Percentiles rank a stretch among this genome's conserved stretches.
Conservation (phyloP, 2,329 filamentous ascomycete species). For the Penicillium rolfsii region DNA sequence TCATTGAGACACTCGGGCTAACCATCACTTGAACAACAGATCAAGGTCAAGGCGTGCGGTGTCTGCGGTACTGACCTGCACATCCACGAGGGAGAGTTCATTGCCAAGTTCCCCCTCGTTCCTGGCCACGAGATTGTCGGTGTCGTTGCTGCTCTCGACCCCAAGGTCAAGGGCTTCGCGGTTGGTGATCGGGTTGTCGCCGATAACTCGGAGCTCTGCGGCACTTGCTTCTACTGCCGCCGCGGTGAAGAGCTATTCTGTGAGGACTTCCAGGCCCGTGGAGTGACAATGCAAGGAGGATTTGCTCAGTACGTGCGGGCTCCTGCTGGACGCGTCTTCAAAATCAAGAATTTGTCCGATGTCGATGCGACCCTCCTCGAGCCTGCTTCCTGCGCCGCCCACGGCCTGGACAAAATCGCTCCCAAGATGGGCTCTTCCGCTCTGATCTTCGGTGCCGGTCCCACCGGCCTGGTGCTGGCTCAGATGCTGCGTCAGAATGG, state of each 20-base stretch:
- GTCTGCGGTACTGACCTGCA: constrained; percentile 61
- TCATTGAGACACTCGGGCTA: not conserved
- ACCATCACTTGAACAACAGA: constrained; percentile 10
- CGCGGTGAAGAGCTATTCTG: constrained; percentile 69
- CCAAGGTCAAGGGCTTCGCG: constrained; percentile 61
- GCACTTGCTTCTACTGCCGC: constrained; percentile 73
- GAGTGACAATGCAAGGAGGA: constrained; percentile 62
- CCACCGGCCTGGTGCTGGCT: constrained; percentile 67
- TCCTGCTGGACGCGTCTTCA: constrained; percentile 64
- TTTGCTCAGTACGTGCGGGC: constrained; percentile 70
- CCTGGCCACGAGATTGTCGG: constrained; percentile 71
- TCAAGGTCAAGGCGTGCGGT: constrained; percentile 68
- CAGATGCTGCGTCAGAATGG: constrained; percentile 68
- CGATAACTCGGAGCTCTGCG: constrained; percentile 63
- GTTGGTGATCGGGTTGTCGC: constrained; percentile 66
- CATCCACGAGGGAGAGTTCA: constrained; percentile 68
- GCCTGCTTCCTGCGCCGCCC: constrained; percentile 71
- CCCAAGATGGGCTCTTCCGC: constrained; percentile 67
- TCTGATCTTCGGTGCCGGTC: constrained; percentile 70
- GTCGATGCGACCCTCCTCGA: constrained; percentile 72
- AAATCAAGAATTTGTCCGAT: constrained; percentile 67
- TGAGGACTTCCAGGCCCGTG: constrained; percentile 69
- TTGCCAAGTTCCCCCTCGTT: constrained; percentile 65
- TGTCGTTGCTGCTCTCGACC: constrained; percentile 62
- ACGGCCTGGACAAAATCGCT: constrained; percentile 69